Conservation (phyloP, 371 early-diverging fungal genomes). For the Circinella umbellata region DNA sequence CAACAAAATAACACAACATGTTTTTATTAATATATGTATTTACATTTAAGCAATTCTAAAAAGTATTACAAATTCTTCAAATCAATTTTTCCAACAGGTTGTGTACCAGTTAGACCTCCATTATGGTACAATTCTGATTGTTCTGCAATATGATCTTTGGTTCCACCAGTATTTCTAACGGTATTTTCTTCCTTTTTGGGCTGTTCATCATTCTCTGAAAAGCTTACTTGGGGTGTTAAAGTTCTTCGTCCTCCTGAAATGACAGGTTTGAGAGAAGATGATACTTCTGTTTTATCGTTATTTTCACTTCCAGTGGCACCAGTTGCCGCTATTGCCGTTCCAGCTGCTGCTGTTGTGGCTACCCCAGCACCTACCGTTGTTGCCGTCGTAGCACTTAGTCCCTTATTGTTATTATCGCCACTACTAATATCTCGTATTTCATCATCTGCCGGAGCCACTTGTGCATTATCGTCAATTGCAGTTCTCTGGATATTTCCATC, state of each 20-base stretch:
- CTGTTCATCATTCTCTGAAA: not conserved
- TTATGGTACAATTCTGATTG: conserved; percentile 24
- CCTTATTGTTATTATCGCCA: no score
- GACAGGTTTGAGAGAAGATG: no score
- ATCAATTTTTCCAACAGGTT: conserved; percentile 41
- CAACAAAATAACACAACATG: no score
- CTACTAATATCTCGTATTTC: no score
- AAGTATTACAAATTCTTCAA: conserved; percentile 26
- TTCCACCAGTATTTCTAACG: conserved; percentile 32
- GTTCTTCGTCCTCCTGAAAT: no score
- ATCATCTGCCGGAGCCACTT: no score
- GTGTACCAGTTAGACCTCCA: conserved; percentile 39
- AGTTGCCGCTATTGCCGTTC: conserved; percentile 1
- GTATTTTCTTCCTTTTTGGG: not conserved
- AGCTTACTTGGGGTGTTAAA: conserved; percentile 1
- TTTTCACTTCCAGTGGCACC: not conserved
- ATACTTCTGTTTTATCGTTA: no score
- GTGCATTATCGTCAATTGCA: no score
- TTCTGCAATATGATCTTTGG: conserved; percentile 32
- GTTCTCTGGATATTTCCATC: no score
- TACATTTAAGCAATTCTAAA: not conserved
- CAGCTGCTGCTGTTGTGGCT: conserved; percentile 2
- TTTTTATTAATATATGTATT: not conserved
- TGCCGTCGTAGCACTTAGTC: not conserved
- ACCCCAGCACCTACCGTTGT: not conserved